Percentiles rank a stretch among this genome's conserved stretches.
These are phyloP conservation scores for Pneumocystis wakefieldiae DNA, from an alignment of 1,139 yeast genomes.

Conservation along the genomic window DNA sequence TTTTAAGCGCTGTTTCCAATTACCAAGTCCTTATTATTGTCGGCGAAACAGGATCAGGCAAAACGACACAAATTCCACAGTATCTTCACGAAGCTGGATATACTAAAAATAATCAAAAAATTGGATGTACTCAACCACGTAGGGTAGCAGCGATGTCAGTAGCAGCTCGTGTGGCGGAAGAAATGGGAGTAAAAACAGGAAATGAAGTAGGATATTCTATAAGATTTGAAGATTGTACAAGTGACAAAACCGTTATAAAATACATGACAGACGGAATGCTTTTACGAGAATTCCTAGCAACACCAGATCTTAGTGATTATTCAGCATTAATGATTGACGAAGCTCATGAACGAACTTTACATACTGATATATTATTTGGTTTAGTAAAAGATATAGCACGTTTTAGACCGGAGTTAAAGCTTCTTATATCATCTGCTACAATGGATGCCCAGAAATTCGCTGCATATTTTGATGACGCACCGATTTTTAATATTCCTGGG, in stretches of 20 bases:
- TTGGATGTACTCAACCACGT: slow-evolving; percentile 93
- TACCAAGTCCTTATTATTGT: slow-evolving; percentile 76
- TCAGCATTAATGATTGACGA: slow-evolving; percentile 88
- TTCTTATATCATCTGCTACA: slow-evolving; percentile 85
- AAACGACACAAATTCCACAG: slow-evolving; percentile 90
- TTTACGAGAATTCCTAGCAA: slow-evolving; percentile 64
- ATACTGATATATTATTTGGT: slow-evolving; percentile 83
- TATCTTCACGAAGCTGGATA: slow-evolving; percentile 73
- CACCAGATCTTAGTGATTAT: slow-evolving; percentile 52
- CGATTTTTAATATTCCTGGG: slow-evolving; percentile 66
- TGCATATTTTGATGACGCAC: slow-evolving; percentile 59
- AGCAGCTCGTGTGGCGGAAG: slow-evolving; percentile 82
- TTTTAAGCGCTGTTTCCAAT: slow-evolving; percentile 45
- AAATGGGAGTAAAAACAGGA: slow-evolving; percentile 58
- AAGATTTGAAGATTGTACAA: slow-evolving; percentile 67
- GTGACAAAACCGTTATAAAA: slow-evolving; percentile 51
- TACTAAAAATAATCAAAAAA: slow-evolving; percentile 33
- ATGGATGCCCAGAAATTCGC: slow-evolving; percentile 83
- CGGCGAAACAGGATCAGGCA: slow-evolving; percentile 97
- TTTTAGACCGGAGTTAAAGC: slow-evolving; percentile 50
- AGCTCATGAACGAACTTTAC: slow-evolving; percentile 87
- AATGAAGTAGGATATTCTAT: slow-evolving; percentile 74
- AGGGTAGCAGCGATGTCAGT: slow-evolving; percentile 92
- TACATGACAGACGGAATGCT: slow-evolving; percentile 94
- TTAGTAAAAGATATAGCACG: slow-evolving; percentile 56